Percentiles rank a stretch among this genome's conserved stretches.
Evolutionary conservation across 208 protist genomes (phyloP).

Genomic region (Novymonas esmeraldas): DNA sequence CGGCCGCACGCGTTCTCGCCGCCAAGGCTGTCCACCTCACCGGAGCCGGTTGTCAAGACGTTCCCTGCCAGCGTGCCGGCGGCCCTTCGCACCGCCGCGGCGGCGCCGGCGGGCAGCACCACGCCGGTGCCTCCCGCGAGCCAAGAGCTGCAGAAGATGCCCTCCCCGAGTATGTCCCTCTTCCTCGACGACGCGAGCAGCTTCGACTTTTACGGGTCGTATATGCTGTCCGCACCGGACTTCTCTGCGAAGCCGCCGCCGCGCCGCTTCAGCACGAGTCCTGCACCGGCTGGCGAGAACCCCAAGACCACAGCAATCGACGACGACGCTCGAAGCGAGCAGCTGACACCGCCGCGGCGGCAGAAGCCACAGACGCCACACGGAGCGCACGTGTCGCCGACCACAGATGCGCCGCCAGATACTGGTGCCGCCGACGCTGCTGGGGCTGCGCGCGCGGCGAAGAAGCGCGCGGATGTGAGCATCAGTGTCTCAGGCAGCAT

Average conservation of each 20-base stretch:
- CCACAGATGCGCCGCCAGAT: neutral
- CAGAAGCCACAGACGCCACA: constrained; percentile 2
- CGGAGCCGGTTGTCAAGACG: neutral
- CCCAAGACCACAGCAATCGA: neutral
- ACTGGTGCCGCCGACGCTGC: too few species aligned
- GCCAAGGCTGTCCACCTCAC: constrained; percentile 11
- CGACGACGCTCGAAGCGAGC: neutral
- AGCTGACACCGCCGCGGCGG: neutral
- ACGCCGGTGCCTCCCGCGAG: neutral
- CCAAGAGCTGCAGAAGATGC: neutral
- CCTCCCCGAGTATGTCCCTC: constrained; percentile 1
- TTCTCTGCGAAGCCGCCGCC: constrained; percentile 2
- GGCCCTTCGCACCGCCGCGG: too few species aligned
- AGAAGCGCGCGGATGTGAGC: constrained; percentile 1
- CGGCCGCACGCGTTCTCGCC: neutral
- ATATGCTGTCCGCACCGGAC: constrained; percentile 13
- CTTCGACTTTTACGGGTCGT: constrained; percentile 22
- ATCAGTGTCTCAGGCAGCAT: neutral
- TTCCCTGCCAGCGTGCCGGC: neutral
- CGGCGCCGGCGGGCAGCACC: neutral
- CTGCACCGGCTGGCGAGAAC: constrained; percentile 1
- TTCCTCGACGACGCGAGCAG: constrained; percentile 8
- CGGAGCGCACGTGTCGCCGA: too few species aligned
- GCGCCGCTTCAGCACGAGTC: neutral
- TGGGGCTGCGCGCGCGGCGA: too few species aligned